Percentiles rank a stretch among this genome's conserved stretches.
Conservation (phyloP, 1,284 basidiomycete genomes). For the Porodaedalea pini region DNA sequence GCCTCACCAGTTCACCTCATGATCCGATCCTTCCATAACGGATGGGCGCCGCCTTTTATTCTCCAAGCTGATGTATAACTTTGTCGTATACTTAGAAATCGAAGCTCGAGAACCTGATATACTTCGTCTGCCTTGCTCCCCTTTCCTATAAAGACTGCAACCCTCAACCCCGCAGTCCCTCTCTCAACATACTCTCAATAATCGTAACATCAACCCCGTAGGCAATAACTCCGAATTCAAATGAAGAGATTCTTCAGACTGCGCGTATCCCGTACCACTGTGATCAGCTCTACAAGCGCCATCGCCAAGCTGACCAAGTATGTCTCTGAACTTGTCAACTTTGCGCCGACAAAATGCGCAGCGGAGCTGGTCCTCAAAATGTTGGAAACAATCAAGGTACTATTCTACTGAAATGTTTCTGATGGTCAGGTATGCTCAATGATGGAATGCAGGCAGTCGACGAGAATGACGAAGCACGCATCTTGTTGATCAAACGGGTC, state of each 20-base stretch:
- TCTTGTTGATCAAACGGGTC: background rate
- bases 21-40: too few species aligned
- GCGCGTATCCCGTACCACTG: background rate
- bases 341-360: background rate
- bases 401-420: too few species aligned
- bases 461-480: background rate
- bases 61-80: too few species aligned
- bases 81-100: too few species aligned
- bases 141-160: too few species aligned
- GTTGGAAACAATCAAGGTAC: background rate
- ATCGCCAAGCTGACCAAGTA: background rate
- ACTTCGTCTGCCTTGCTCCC: too few species aligned
- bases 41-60: too few species aligned
- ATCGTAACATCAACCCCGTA: background rate
- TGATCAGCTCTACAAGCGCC: background rate
- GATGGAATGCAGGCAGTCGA: background rate
- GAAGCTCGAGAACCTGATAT: too few species aligned
- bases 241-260: background rate
- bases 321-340: background rate
- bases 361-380: background rate
- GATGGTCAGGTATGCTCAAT: background rate
- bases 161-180: too few species aligned
- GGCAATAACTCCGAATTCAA: background rate
- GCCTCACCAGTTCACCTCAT: too few species aligned
- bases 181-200: background rate